Percentiles rank a stretch among this genome's conserved stretches.
Evolutionary conservation across 1,284 basidiomycete species (phyloP).

Genomic region (Meira nashicola): DNA sequence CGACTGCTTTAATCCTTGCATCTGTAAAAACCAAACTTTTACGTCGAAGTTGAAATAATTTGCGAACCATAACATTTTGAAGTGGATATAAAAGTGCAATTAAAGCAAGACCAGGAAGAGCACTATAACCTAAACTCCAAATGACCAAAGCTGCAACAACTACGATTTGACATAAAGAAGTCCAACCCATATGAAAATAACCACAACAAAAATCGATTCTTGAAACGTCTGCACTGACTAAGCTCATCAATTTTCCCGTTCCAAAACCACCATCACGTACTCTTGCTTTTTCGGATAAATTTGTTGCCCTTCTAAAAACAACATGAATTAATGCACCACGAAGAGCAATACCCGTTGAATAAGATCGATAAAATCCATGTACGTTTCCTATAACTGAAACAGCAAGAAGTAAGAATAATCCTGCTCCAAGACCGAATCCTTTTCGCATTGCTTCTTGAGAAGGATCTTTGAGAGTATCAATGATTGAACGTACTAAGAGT

Average conservation of each 20-base stretch:
- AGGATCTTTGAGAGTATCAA: conserved; percentile 64
- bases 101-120: conserved; percentile 27
- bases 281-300: conserved; percentile 19
- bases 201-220: conserved; percentile 28
- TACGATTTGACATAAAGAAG: conserved; percentile 21
- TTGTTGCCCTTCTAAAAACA: conserved; percentile 22
- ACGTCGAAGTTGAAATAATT: conserved; percentile 27
- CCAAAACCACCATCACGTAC: conserved; percentile 43
- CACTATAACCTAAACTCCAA: conserved; percentile 40
- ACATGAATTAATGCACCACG: conserved; percentile 24
- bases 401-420: conserved; percentile 32
- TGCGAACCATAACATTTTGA: conserved; percentile 24
- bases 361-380: conserved; percentile 26
- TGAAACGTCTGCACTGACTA: conserved; percentile 60
- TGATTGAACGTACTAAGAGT: conserved; percentile 59
- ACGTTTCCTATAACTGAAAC: conserved; percentile 26
- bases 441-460: conserved; percentile 58
- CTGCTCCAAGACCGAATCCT: conserved; percentile 71
- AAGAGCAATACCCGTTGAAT: conserved; percentile 22
- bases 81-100: conserved; percentile 57
- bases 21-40: conserved; percentile 24
- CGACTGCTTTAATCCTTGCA: conserved; percentile 16
- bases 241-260: conserved; percentile 67
- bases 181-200: conserved; percentile 34
- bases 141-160: conserved; percentile 26